Conservation (phyloP, 768 basidiomycete genomes). For the Cyathus striatus region DNA sequence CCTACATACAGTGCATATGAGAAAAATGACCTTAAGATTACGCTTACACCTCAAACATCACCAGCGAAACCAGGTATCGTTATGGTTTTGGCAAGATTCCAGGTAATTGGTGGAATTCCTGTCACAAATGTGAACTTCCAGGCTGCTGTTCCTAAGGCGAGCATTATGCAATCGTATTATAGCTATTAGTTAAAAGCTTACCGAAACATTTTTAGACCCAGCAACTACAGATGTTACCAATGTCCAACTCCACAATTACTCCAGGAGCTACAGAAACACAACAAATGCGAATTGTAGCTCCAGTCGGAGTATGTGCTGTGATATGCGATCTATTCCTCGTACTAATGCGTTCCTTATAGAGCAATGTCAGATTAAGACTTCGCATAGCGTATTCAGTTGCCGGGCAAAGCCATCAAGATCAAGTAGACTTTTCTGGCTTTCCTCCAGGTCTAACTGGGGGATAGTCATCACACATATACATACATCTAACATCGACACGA, state of each 20-base stretch:
- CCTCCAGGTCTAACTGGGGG: slow-evolving; percentile 66
- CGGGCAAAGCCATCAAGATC: slow-evolving; percentile 78
- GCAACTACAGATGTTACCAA: slow-evolving; percentile 96
- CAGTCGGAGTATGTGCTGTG: slow-evolving; percentile 72
- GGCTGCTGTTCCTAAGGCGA: slow-evolving; percentile 93
- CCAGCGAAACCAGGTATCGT: slow-evolving; percentile 81
- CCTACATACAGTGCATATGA: slow-evolving; percentile 86
- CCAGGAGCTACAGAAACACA: slow-evolving; percentile 88
- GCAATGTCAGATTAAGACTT: slow-evolving; percentile 77
- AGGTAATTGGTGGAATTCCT: slow-evolving; percentile 48
- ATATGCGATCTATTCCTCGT: neutral
- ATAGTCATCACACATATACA: slow-evolving; percentile 20
- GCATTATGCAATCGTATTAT: slow-evolving; percentile 3
- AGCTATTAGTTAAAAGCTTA: slow-evolving; percentile 2
- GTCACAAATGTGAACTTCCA: slow-evolving; percentile 83
- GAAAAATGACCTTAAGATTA: slow-evolving; percentile 85
- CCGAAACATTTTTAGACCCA: slow-evolving; percentile 58
- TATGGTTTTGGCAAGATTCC: slow-evolving; percentile 87
- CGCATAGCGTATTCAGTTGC: slow-evolving; percentile 74
- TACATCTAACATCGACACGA: too few relatives aligned
- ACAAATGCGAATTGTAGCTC: slow-evolving; percentile 89
- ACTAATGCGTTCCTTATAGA: slow-evolving; percentile 36
- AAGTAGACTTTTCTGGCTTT: slow-evolving; percentile 92
- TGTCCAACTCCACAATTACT: slow-evolving; percentile 79
- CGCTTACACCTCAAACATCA: slow-evolving; percentile 83